A percentile compares a stretch with the other conserved stretches of the same genome.
These are phyloP conservation scores for Leccinum subgranulosum DNA, from an alignment of 768 basidiomycete species.

Conservation along the genomic window DNA sequence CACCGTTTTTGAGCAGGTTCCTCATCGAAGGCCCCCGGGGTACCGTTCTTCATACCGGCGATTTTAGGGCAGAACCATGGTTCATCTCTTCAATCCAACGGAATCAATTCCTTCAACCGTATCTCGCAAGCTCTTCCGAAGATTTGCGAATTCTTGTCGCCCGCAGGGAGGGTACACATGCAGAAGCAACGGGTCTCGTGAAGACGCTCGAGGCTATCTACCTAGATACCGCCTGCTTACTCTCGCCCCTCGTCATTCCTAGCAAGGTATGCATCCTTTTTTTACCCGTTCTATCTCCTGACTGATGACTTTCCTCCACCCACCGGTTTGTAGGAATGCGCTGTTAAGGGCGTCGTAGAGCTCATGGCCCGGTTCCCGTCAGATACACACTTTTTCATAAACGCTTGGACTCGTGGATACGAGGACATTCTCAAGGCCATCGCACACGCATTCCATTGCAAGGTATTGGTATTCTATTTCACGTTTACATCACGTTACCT, in stretches of 20 bases:
- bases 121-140: constrained; percentile 42
- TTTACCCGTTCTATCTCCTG: background rate
- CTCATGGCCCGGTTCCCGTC: constrained; percentile 68
- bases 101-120: constrained; percentile 72
- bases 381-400: constrained; percentile 79
- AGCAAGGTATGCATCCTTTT: constrained; percentile 46
- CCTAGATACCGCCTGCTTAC: constrained; percentile 74
- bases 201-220: constrained; percentile 73
- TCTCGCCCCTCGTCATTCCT: constrained; percentile 49
- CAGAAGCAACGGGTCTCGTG: constrained; percentile 27
- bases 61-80: constrained; percentile 85
- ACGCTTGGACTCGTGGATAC: constrained; percentile 96
- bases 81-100: constrained; percentile 65
- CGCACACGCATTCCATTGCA: constrained; percentile 58
- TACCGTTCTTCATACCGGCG: constrained; percentile 88
- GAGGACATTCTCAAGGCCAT: constrained; percentile 85
- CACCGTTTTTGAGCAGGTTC: constrained; percentile 53
- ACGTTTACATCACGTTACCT: background rate
- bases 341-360: constrained; percentile 60
- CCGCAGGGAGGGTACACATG: constrained; percentile 20
- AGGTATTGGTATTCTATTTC: constrained; percentile 47
- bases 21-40: constrained; percentile 69
- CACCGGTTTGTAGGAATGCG: constrained; percentile 49
- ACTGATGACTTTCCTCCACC: constrained; percentile 2
- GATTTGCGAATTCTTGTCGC: constrained; percentile 25